These are phyloP conservation scores for Sporisorium graminicola DNA, from an alignment of 1,284 basidiomycete genomes.

Conservation along the genomic window DNA sequence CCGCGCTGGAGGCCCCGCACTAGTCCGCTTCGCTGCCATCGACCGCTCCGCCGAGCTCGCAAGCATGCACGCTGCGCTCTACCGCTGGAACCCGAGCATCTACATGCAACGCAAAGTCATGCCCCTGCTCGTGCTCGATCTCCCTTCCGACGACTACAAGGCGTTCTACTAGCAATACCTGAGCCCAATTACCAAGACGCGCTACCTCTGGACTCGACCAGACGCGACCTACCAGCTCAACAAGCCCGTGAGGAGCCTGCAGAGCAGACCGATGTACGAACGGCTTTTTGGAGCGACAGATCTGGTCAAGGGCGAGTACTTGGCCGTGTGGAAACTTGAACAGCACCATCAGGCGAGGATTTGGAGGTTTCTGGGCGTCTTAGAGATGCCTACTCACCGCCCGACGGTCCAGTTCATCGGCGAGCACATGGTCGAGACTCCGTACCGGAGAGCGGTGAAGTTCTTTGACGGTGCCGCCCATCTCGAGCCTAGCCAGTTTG, in stretches of 20 bases:
- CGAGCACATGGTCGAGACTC: background rate
- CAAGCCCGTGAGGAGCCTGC: background rate
- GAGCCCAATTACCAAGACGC: background rate
- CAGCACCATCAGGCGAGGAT: background rate
- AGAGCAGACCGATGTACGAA: background rate
- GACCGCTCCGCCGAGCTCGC: background rate
- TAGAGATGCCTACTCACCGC: conserved; percentile 2
- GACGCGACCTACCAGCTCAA: background rate
- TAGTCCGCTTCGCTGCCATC: background rate
- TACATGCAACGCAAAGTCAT: background rate
- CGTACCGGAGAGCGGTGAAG: background rate
- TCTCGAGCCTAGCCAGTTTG: background rate
- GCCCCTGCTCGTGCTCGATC: background rate
- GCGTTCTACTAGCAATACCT: background rate
- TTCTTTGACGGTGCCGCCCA: background rate
- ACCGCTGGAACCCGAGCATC: background rate
- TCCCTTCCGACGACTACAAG: background rate
- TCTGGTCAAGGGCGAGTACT: background rate
- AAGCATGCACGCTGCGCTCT: background rate
- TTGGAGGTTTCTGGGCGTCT: background rate
- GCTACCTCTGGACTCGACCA: background rate
- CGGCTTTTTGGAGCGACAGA: background rate
- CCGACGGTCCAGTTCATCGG: background rate
- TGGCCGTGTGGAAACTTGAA: background rate
- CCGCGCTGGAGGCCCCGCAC: background rate